Conservation (phyloP, 805 yeast genomes). For the Starmerella sirachaensis region DNA sequence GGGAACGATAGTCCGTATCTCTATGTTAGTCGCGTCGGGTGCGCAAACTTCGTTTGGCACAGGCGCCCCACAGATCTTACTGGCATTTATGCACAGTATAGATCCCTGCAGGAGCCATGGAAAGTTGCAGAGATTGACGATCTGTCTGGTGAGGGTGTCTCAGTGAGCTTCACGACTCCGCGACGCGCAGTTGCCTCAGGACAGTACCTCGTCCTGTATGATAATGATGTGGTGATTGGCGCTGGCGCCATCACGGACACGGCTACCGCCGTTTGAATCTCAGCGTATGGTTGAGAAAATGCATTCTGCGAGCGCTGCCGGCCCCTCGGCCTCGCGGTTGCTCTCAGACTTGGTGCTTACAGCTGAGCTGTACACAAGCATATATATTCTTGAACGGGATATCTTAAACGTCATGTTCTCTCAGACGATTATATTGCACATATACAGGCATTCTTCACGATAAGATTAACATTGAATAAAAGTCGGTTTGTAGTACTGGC, state of each 20-base stretch:
- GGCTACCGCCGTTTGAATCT: too few relatives aligned
- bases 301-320: too few relatives aligned
- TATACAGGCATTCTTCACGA: too few relatives aligned
- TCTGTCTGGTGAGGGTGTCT: neutral
- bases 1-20: constrained; percentile 53
- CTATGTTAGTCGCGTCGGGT: constrained; percentile 35
- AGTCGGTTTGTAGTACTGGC: too few relatives aligned
- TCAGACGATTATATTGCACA: too few relatives aligned
- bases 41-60: constrained; percentile 43
- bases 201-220: constrained; percentile 67
- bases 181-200: constrained; percentile 82
- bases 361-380: too few relatives aligned
- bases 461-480: too few relatives aligned
- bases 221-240: constrained; percentile 57
- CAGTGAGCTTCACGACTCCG: constrained; percentile 30
- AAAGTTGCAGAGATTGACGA: constrained; percentile 22
- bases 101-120: constrained; percentile 60
- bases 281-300: too few relatives aligned
- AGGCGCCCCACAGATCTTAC: constrained; percentile 20
- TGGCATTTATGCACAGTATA: constrained; percentile 44
- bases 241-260: constrained; percentile 17
- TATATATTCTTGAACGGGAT: too few relatives aligned
- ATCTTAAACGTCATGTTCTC: too few relatives aligned
- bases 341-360: too few relatives aligned
- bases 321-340: too few relatives aligned